These are phyloP conservation scores for Ascochyta fabae DNA, from an alignment of 2,329 filamentous ascomycete species.

Conservation along the genomic window DNA sequence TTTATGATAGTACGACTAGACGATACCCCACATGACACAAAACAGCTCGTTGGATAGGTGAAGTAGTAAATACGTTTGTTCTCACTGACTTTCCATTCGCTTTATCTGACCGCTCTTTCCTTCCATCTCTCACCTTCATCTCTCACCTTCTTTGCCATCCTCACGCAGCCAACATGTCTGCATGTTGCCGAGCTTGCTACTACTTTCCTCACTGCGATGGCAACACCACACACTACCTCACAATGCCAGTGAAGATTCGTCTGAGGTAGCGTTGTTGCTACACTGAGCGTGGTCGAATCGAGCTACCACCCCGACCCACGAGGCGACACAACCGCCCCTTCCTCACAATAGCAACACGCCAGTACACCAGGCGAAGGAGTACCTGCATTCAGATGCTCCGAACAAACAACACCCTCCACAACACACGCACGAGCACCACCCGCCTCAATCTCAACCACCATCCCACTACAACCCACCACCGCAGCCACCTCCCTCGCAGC, in stretches of 20 bases:
- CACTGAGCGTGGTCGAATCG: not conserved
- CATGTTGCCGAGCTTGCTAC: too few relatives aligned
- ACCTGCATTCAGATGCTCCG: not conserved
- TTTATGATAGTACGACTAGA: slow-evolving; percentile 14
- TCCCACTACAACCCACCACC: too few relatives aligned
- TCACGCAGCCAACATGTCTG: not conserved
- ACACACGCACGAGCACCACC: too few relatives aligned
- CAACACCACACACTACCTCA: not conserved
- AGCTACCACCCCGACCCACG: not conserved
- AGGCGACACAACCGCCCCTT: not conserved
- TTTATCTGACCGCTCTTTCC: not conserved
- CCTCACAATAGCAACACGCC: not conserved
- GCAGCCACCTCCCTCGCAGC: too few relatives aligned
- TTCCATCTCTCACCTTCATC: not conserved
- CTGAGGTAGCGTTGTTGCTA: not conserved
- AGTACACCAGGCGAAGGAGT: not conserved
- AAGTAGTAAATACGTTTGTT: not conserved
- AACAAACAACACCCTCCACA: too few relatives aligned
- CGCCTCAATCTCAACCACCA: too few relatives aligned
- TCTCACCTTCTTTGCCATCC: not conserved
- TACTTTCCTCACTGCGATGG: not conserved
- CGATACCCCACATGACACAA: slow-evolving; percentile 12
- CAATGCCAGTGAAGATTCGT: not conserved
- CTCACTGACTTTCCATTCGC: not conserved
- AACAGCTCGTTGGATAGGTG: not conserved